phyloP scores from a whole-genome alignment of 768 basidiomycete genomes.

The Tylopilus sp. region DNA sequence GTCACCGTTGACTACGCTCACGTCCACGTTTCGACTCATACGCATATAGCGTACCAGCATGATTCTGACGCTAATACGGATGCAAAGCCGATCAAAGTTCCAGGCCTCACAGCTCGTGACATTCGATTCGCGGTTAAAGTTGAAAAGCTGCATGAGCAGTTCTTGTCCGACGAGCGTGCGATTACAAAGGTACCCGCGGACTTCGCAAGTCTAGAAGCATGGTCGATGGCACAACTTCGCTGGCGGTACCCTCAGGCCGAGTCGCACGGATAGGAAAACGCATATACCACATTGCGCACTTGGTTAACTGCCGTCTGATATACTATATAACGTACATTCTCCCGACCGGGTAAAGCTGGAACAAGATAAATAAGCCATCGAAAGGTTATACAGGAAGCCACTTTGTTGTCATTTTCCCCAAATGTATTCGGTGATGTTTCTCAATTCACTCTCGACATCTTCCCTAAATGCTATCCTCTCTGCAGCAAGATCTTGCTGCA shows the following conservation, averaged over 20 bases:
- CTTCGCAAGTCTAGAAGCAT: constrained; percentile 7
- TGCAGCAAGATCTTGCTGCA: constrained; percentile 58
- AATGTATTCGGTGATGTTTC: constrained; percentile 26
- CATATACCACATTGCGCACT: neutral
- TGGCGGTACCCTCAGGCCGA: constrained; percentile 22
- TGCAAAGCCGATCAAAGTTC: constrained; percentile 16
- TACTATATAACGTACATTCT: constrained; percentile 4
- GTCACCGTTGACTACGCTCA: constrained; percentile 24
- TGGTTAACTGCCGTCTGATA: constrained; percentile 2
- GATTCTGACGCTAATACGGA: constrained; percentile 6
- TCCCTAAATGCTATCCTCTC: constrained; percentile 36
- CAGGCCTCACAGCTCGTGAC: constrained; percentile 51
- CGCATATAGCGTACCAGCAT: constrained; percentile 25
- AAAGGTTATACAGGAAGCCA: neutral
- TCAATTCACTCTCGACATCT: constrained; percentile 26
- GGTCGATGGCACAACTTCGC: constrained; percentile 26
- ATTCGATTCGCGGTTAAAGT: constrained; percentile 44
- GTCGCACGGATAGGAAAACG: neutral
- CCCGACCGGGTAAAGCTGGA: neutral
- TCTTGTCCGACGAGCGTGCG: constrained; percentile 21
- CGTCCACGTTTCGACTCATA: constrained; percentile 24
- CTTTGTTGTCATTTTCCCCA: constrained; percentile 21
- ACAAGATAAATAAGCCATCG: neutral
- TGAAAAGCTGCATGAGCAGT: constrained; percentile 34
- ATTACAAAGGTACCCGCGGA: constrained; percentile 19